Base-by-base conservation (phyloP, 2,329 filamentous ascomycete species). In the Aspergillus ustus region DNA sequence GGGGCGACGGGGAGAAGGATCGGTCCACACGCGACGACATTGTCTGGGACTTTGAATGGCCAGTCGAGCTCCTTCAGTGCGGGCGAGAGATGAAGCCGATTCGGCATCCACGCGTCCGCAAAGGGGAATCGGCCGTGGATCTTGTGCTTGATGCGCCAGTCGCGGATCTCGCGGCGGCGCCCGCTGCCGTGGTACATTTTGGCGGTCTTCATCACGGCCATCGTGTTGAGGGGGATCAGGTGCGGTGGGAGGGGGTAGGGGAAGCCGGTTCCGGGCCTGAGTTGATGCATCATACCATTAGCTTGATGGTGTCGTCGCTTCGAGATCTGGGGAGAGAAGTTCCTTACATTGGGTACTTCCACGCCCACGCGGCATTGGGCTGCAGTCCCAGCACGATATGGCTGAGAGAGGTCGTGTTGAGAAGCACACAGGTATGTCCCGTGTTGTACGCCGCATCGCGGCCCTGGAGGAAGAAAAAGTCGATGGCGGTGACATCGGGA, bases 11-110 rank as follows among this genome's bases (percentile, higher is more conserved):
- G 66, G 0, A 79, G 72, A 4, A 83, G 65, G 11, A 85, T 83
- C 0, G 83, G 83, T 0, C 83, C 83, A 60, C 81, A 83, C 1
- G 76, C 67, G 1, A 77, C 70, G 9, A 84, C 71, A 52, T 83
- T 78, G 0, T 69, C 57, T 0, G 79, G 79, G 2, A 81, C 69
- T 1, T 72, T 58, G 11, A 79, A 65, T 0, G 75, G 82, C 67
- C 75, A 83, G 48, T 83, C 80, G 25, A 75, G 69, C 40, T 77
- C 70, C 51, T 67, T 67, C 43, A 73, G 66, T 4, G 70, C 73
- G 0, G 72, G 69, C 0, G 73, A 70, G 25, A 77, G 71, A 19
- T 72, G 70, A 17, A 73, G 63, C 2, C 66, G 63, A 7, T 72
- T 64, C 19, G 70, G 67, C 7, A 69, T 64, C 65, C 71, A 73